These are phyloP conservation scores for Arachis monticola DNA, from an alignment of 331 rosid species.

Conservation along the genomic window DNA sequence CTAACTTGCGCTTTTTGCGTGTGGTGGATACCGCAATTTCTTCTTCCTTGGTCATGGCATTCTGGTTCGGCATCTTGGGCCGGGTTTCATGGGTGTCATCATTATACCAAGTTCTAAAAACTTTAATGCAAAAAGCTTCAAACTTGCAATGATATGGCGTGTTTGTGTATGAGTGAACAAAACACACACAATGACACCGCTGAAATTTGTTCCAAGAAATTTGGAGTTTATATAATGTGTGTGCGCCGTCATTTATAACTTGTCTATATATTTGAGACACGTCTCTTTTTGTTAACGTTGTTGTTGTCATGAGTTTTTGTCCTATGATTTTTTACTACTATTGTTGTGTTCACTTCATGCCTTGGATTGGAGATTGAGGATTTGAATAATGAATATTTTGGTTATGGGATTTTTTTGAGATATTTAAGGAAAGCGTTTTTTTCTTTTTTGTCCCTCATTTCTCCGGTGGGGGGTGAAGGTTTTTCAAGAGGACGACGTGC, in stretches of 20 bases:
- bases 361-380: constrained; percentile 28
- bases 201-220: constrained; percentile 50
- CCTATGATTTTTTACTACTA: neutral
- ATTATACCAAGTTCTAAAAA: constrained; percentile 20
- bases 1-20: constrained; percentile 63
- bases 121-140: constrained; percentile 1
- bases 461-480: constrained; percentile 30
- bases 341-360: no score
- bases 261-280: constrained; percentile 24
- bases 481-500: constrained; percentile 37
- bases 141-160: constrained; percentile 14
- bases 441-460: constrained; percentile 22
- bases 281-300: neutral
- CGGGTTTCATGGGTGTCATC: constrained; percentile 38
- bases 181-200: neutral
- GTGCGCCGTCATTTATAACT: neutral
- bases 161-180: neutral
- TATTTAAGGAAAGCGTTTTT: constrained; percentile 24
- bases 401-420: neutral
- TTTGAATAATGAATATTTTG: neutral
- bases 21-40: constrained; percentile 53
- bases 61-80: constrained; percentile 51
- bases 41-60: constrained; percentile 40
- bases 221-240: constrained; percentile 43
- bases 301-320: constrained; percentile 9